Evolutionary conservation across 306 rosid genomes (phyloP).

Genomic region (Quillaja saponaria): DNA sequence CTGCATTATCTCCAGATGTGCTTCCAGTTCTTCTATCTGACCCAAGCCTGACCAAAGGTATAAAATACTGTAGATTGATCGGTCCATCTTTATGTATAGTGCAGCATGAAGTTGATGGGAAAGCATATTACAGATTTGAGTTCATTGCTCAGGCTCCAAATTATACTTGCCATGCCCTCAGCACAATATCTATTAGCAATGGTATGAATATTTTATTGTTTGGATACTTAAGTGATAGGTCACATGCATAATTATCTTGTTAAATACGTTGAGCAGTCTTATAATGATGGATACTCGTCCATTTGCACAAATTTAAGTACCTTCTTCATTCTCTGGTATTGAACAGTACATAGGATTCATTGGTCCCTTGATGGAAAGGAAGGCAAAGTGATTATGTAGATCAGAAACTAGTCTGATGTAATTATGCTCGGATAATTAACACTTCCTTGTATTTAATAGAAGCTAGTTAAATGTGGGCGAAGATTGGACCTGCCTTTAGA

Average conservation of each 20-base stretch:
- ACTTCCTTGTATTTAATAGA: neutral
- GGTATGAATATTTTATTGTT: slow-evolving; percentile 50
- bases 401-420: neutral
- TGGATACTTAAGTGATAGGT: neutral
- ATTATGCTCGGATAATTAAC: neutral
- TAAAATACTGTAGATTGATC: slow-evolving; percentile 12
- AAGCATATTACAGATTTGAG: slow-evolving; percentile 78
- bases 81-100: slow-evolving; percentile 22
- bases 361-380: neutral
- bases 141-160: slow-evolving; percentile 90
- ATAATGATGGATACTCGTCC: too few relatives aligned
- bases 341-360: neutral
- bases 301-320: too few relatives aligned
- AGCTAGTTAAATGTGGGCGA: neutral
- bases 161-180: slow-evolving; percentile 91
- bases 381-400: neutral
- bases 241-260: slow-evolving; percentile 3
- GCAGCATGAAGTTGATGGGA: slow-evolving; percentile 84
- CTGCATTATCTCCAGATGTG: neutral
- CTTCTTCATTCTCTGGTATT: neutral
- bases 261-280: neutral
- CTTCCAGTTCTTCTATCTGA: neutral
- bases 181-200: slow-evolving; percentile 73
- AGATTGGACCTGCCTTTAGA: neutral
- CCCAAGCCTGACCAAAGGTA: neutral